These are phyloP conservation scores for Trichoderma harzianum DNA, from an alignment of 2,329 filamentous ascomycete genomes.

Conservation along the genomic window DNA sequence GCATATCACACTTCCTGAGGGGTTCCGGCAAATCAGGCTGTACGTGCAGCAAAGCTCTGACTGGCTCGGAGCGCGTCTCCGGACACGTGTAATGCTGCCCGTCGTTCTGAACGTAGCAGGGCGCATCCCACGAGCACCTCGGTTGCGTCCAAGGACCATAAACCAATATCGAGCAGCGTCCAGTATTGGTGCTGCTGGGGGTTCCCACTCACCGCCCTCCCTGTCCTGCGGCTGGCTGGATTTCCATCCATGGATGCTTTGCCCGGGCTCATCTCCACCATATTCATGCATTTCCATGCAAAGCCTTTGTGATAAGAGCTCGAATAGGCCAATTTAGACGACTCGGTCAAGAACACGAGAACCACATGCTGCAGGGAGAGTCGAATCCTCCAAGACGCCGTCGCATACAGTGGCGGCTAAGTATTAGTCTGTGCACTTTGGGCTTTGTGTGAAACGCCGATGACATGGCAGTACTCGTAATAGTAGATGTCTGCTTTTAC, in stretches of 20 bases:
- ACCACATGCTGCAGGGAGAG: not conserved
- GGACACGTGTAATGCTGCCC: conserved; percentile 4
- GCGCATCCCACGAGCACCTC: not conserved
- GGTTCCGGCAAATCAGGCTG: not conserved
- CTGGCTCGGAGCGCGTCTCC: not conserved
- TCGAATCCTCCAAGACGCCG: not conserved
- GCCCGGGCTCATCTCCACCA: conserved; percentile 8
- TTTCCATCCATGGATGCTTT: not conserved
- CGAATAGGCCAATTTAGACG: not conserved
- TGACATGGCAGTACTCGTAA: not conserved
- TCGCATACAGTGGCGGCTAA: not conserved
- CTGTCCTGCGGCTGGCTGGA: not conserved
- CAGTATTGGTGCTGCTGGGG: not conserved
- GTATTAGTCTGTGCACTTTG: not conserved
- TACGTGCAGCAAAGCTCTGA: not conserved
- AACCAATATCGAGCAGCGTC: not conserved
- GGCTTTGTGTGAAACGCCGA: not conserved
- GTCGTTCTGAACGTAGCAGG: not conserved
- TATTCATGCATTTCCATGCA: conserved; percentile 8
- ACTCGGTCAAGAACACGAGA: not conserved
- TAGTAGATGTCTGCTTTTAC: not conserved
- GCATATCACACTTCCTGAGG: not conserved
- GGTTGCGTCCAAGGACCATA: not conserved
- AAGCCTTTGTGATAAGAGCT: not conserved
- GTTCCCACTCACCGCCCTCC: conserved; percentile 5